Conservation (phyloP, 176 grass and related monocot genomes). For the Leersia perrieri region DNA sequence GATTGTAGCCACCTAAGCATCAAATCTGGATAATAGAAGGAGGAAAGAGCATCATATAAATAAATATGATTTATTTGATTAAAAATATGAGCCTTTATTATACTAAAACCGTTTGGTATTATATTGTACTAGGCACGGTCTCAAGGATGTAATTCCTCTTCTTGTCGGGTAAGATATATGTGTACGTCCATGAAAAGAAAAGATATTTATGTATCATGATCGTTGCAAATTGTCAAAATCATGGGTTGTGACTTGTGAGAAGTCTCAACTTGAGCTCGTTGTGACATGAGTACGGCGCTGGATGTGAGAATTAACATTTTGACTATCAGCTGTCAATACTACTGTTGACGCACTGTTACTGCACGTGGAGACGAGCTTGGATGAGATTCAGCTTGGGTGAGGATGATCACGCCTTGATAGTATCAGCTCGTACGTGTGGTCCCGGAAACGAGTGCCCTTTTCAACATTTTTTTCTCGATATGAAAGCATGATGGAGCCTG, state of each 20-base stretch:
- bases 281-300: neutral
- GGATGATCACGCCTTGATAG: conserved; percentile 21
- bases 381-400: conserved; percentile 13
- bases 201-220: neutral
- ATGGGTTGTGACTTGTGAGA: neutral
- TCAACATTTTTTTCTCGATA: neutral
- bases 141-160: neutral
- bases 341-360: neutral
- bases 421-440: conserved; percentile 20
- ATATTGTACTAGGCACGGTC: no score
- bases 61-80: no score
- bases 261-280: neutral
- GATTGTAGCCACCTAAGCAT: no score
- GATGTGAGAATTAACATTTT: neutral
- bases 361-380: neutral
- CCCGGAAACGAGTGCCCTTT: conserved; percentile 9
- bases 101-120: no score
- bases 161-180: neutral
- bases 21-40: no score
- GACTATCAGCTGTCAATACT: neutral
- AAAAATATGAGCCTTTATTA: no score
- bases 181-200: no score
- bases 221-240: neutral
- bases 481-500: neutral
- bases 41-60: no score